These are phyloP conservation scores for Nitzschia sp. DNA, from an alignment of 108 stramenopile species.

Conservation along the genomic window DNA sequence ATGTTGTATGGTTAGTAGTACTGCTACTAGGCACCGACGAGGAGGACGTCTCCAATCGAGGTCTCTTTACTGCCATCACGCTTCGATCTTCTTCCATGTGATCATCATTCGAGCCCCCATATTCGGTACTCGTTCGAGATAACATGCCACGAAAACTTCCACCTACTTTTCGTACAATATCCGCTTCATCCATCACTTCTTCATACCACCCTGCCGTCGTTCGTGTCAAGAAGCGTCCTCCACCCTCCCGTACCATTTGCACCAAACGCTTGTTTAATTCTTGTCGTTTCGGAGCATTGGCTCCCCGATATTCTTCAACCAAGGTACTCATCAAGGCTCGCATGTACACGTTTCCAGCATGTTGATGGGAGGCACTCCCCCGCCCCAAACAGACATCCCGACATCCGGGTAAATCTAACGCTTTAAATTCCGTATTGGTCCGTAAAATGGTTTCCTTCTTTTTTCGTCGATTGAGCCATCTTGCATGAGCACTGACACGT, in stretches of 20 bases:
- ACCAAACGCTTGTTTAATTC: constrained; percentile 5
- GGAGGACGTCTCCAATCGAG: too few relatives aligned
- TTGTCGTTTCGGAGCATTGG: not conserved
- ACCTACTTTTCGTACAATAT: not conserved
- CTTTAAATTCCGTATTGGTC: not conserved
- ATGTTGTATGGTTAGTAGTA: too few relatives aligned
- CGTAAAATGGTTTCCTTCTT: not conserved
- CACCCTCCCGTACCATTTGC: not conserved
- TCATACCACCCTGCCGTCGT: not conserved
- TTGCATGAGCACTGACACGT: constrained; percentile 9
- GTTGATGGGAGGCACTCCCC: constrained; percentile 7
- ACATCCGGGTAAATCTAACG: constrained; percentile 1
- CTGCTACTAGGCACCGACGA: too few relatives aligned
- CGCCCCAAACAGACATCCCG: constrained; percentile 15
- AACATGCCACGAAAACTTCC: constrained; percentile 16
- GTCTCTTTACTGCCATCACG: too few relatives aligned
- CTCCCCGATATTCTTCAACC: not conserved
- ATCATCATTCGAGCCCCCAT: not conserved
- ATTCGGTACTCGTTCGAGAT: not conserved
- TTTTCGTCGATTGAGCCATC: constrained; percentile 11
- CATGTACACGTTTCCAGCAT: constrained; percentile 9
- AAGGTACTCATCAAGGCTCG: constrained; percentile 7
- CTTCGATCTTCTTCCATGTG: not conserved
- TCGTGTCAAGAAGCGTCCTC: constrained; percentile 5
- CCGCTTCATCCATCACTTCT: not conserved